Conservation (phyloP, 208 protist genomes). For the Trypanosoma congolense region DNA sequence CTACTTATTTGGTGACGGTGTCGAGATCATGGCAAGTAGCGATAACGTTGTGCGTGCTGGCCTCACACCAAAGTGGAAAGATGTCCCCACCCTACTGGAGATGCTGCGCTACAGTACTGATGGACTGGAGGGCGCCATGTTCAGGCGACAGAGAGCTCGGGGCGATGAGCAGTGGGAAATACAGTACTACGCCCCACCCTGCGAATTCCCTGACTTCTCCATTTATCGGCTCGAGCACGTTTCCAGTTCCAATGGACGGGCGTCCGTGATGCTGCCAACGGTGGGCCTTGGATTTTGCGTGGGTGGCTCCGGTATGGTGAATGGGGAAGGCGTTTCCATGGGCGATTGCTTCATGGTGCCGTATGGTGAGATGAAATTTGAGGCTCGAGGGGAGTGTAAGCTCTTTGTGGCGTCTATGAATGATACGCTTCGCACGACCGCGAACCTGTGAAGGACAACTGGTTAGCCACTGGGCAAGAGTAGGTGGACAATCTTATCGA, state of each 20-base stretch:
- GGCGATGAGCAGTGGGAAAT: slow-evolving; percentile 55
- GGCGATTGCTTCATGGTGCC: slow-evolving; percentile 82
- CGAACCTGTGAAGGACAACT: slow-evolving; percentile 24
- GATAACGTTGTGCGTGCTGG: slow-evolving; percentile 98
- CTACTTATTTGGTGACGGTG: slow-evolving; percentile 94
- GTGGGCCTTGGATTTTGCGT: slow-evolving; percentile 86
- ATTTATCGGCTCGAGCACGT: slow-evolving; percentile 63
- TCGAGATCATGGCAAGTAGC: slow-evolving; percentile 97
- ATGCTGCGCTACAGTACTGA: slow-evolving; percentile 91
- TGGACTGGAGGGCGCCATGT: slow-evolving; percentile 48
- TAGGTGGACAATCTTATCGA: not conserved
- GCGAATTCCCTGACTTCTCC: slow-evolving; percentile 80
- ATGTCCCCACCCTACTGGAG: slow-evolving; percentile 87
- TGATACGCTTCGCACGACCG: slow-evolving; percentile 13
- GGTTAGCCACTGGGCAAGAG: not conserved
- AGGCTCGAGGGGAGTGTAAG: slow-evolving; percentile 50
- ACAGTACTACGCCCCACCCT: slow-evolving; percentile 80
- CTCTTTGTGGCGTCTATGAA: slow-evolving; percentile 85
- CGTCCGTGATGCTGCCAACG: slow-evolving; percentile 56
- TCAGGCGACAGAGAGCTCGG: slow-evolving; percentile 30
- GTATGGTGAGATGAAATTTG: slow-evolving; percentile 51
- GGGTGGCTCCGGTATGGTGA: slow-evolving; percentile 58
- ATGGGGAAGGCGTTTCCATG: slow-evolving; percentile 46
- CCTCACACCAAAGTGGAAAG: slow-evolving; percentile 96
- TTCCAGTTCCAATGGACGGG: slow-evolving; percentile 21